Base-by-base conservation (phyloP, 2,329 filamentous ascomycete species). In the Elsinoe necatrix region DNA sequence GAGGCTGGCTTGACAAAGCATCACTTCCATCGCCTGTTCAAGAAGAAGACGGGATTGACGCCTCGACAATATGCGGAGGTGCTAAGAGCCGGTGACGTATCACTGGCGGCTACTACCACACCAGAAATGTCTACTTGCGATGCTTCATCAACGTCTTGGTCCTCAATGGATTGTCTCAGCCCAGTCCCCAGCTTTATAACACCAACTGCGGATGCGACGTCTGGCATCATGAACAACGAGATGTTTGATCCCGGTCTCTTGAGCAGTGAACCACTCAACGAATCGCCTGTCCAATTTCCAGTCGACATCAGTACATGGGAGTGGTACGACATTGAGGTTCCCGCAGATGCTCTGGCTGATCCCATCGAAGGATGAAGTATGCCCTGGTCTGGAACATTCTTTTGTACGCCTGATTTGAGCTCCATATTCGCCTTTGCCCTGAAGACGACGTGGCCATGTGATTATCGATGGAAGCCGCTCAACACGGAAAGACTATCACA, bases 1-100 rank as follows among this genome's bases (percentile, higher is more conserved):
- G 71, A 73, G 63, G 77, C 76, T 4, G 76, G 77, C 0, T 66
- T 82, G 35, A 80, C 79, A 8, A 77, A 79, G 54, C 77, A 80
- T 67, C 80, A 83, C 63, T 80, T 83, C 52, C 78, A 81, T 62
- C 75, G 80, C 21, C 73, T 80, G 3, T 83, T 83, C 63, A 83
- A 80, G 66, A 75, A 75, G 63, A 74, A 73, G 42, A 75, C 74
- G 14, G 79, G 80, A 6, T 57, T 76, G 41, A 82, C 80, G 48
- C 78, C 78, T 2, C 75, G 74, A 23, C 71, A 72, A 58, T 75
- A 72, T 61, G 66, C 60, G 27, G 25, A 35, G 6, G 54, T 39
- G 11, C 18, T 56, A 25, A 54, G 31, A 18, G 51, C 21, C 2
- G 41, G 54, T 9, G 54, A 56, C 25, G 35, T 11, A 4, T 39